Percentiles rank a stretch among this genome's conserved stretches.
Evolutionary conservation across 2,329 filamentous ascomycete species (phyloP).

Genomic region (Pezicula carpinea): DNA sequence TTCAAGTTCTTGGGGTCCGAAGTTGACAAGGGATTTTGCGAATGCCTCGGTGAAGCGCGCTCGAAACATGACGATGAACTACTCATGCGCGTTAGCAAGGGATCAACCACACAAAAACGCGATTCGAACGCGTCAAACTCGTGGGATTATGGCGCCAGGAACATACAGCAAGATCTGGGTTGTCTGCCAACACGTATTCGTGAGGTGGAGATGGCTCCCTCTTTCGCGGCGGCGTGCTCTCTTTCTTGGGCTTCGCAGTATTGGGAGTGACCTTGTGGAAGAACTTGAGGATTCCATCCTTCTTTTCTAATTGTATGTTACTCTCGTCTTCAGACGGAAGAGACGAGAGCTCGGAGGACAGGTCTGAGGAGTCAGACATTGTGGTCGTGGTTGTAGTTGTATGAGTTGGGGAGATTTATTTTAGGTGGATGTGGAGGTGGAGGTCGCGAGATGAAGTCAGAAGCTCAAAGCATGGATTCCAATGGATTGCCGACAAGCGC

Average conservation of each 20-base stretch:
- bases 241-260: constrained; percentile 45
- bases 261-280: constrained; percentile 50
- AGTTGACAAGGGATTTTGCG: constrained; percentile 79
- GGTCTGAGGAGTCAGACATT: constrained; percentile 42
- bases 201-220: constrained; percentile 84
- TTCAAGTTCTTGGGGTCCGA: constrained; percentile 94
- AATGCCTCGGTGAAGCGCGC: constrained; percentile 89
- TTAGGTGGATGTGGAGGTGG: constrained; percentile 9
- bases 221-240: constrained; percentile 63
- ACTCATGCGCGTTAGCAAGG: constrained; percentile 31
- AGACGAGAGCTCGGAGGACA: constrained; percentile 59
- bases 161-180: constrained; percentile 87
- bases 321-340: constrained; percentile 50
- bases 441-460: background rate
- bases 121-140: constrained; percentile 44
- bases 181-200: constrained; percentile 85
- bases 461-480: background rate
- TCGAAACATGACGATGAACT: constrained; percentile 99
- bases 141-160: constrained; percentile 34
- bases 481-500: constrained; percentile 1
- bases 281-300: constrained; percentile 62
- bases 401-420: constrained; percentile 6
- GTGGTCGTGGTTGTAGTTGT: constrained; percentile 13
- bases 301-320: constrained; percentile 45
- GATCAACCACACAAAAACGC: constrained; percentile 36